Evolutionary conservation across 179 eudicot species (phyloP).

Genomic region (Silene vulgaris): DNA sequence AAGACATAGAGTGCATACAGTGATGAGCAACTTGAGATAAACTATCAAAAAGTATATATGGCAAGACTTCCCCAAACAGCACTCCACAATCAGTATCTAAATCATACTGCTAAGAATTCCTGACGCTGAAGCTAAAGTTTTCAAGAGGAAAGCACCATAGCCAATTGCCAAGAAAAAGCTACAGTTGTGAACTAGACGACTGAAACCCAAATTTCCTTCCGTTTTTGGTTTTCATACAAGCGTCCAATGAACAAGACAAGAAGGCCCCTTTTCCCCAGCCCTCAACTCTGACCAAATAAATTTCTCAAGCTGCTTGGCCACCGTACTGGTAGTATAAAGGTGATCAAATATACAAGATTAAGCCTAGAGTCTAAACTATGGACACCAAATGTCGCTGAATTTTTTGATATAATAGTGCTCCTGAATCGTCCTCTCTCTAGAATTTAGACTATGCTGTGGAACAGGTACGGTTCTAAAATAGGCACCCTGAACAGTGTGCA

Average conservation of each 20-base stretch:
- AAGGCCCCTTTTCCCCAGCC: background rate
- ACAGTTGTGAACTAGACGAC: background rate
- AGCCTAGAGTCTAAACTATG: background rate
- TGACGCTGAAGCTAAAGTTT: background rate
- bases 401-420: background rate
- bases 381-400: background rate
- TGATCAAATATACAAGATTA: background rate
- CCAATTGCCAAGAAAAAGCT: background rate
- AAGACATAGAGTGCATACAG: background rate
- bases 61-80: background rate
- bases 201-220: background rate
- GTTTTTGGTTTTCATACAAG: background rate
- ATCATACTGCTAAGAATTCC: background rate
- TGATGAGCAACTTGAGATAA: background rate
- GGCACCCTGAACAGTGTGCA: background rate
- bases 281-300: background rate
- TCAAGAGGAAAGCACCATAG: background rate
- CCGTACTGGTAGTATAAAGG: background rate
- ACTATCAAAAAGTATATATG: background rate
- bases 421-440: background rate
- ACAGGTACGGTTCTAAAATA: slow-evolving; percentile 2
- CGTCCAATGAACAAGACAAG: background rate
- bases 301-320: background rate
- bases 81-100: background rate
- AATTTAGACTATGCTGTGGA: background rate